A percentile compares a stretch with the other conserved stretches of the same genome.
Evolutionary conservation across 768 basidiomycete genomes (phyloP).

Genomic region (Termitomyces sp.): DNA sequence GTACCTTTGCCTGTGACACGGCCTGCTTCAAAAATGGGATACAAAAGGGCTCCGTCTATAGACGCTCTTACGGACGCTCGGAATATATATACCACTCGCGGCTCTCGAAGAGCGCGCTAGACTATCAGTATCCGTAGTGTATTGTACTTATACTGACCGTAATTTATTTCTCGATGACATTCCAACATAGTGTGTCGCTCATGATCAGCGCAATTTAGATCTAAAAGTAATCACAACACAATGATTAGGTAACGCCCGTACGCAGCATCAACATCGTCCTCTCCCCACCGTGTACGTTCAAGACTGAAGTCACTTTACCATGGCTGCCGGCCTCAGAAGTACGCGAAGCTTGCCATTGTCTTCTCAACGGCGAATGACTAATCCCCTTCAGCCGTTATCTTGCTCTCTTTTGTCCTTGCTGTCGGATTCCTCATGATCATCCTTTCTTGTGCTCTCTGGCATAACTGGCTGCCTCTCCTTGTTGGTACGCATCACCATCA

Average conservation of each 20-base stretch:
- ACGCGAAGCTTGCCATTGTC: slow-evolving; percentile 21
- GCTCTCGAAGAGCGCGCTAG: slow-evolving; percentile 30
- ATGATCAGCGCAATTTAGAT: too few species aligned
- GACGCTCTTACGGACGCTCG: slow-evolving; percentile 43
- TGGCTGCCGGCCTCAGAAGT: slow-evolving; percentile 77
- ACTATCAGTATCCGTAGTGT: neutral
- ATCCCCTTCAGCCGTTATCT: slow-evolving; percentile 73
- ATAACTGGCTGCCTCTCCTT: slow-evolving; percentile 95
- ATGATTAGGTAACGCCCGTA: slow-evolving; percentile 9
- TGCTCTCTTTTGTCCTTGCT: slow-evolving; percentile 95
- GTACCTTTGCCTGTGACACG: slow-evolving; percentile 3
- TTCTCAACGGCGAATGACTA: neutral
- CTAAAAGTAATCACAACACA: neutral
- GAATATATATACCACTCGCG: slow-evolving; percentile 39
- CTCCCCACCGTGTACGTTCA: neutral
- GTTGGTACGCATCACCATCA: slow-evolving; percentile 67
- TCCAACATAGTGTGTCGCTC: too few species aligned
- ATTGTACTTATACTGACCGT: slow-evolving; percentile 3
- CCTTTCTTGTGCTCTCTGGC: slow-evolving; percentile 92
- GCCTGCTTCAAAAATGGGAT: slow-evolving; percentile 30
- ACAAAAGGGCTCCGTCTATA: slow-evolving; percentile 20
- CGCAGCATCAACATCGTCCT: neutral
- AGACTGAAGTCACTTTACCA: slow-evolving; percentile 21
- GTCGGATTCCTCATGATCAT: slow-evolving; percentile 98
- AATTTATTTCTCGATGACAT: slow-evolving; percentile 7